Conservation (phyloP, 164 flowering plant species). For the Santalum album region DNA sequence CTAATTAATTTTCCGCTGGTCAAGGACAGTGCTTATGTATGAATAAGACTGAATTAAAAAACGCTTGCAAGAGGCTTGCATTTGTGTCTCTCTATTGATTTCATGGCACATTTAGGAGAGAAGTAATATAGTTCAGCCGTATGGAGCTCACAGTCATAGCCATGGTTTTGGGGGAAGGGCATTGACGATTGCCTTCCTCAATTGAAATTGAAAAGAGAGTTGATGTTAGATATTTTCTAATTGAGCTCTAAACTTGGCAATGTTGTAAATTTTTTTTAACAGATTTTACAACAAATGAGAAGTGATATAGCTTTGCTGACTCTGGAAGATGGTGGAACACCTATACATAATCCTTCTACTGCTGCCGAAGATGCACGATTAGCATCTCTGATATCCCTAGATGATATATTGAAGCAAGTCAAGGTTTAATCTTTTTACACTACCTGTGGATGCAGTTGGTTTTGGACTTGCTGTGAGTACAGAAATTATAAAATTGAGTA, state of each 20-base stretch:
- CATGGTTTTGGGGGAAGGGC: too few relatives aligned
- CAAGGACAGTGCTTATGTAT: too few relatives aligned
- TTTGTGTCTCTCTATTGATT: too few relatives aligned
- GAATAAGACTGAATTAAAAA: too few relatives aligned
- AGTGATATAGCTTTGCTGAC: conserved; percentile 58
- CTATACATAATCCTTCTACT: conserved; percentile 76
- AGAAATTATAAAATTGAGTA: background rate
- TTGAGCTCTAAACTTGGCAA: conserved; percentile 1
- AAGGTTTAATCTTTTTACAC: conserved; percentile 44
- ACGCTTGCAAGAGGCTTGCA: too few relatives aligned
- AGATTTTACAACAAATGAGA: conserved; percentile 94
- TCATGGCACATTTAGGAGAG: background rate
- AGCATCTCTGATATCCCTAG: conserved; percentile 93
- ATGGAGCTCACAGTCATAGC: background rate
- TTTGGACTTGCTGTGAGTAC: background rate
- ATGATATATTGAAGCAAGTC: conserved; percentile 84
- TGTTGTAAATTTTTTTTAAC: conserved; percentile 12
- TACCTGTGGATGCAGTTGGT: background rate
- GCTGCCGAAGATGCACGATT: conserved; percentile 95
- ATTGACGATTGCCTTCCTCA: too few relatives aligned
- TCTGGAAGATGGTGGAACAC: conserved; percentile 67
- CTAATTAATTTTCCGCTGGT: too few relatives aligned
- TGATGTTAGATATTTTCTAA: background rate
- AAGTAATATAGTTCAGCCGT: background rate
- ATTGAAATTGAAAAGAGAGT: background rate